These are phyloP conservation scores for Penicillium digitatum DNA, from an alignment of 2,329 filamentous ascomycete species.

Conservation along the genomic window DNA sequence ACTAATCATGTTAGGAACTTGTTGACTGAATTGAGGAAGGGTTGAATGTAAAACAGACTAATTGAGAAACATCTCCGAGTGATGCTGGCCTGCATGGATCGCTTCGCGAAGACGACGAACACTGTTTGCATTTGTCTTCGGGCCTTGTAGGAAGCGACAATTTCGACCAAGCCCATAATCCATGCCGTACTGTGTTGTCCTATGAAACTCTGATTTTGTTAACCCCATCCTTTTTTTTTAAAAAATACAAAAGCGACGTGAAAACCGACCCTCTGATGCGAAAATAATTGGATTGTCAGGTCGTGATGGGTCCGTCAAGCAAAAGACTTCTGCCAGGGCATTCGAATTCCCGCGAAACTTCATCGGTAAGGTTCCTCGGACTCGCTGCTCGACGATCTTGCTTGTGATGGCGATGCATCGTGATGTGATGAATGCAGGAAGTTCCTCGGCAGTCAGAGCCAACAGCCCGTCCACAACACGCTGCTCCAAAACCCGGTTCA, in stretches of 20 bases:
- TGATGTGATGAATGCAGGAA: conserved; percentile 68
- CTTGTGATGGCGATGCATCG: conserved; percentile 67
- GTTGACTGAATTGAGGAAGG: not conserved
- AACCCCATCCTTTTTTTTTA: not conserved
- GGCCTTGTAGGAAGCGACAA: conserved; percentile 74
- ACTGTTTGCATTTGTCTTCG: conserved; percentile 62
- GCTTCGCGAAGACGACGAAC: conserved; percentile 60
- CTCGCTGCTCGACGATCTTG: conserved; percentile 61
- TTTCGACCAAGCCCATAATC: conserved; percentile 70
- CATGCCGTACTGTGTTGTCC: conserved; percentile 71
- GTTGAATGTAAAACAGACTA: conserved; percentile 51
- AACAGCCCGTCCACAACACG: conserved; percentile 64
- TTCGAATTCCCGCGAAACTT: conserved; percentile 67
- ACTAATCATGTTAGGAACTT: conserved; percentile 30
- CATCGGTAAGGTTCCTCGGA: conserved; percentile 63
- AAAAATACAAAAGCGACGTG: rapidly evolving
- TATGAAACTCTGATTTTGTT: conserved; percentile 59
- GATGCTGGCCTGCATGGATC: conserved; percentile 60
- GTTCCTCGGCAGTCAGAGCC: conserved; percentile 60
- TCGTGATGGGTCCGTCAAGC: conserved; percentile 68
- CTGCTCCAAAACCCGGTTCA: conserved; percentile 57
- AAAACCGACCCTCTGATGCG: conserved; percentile 62
- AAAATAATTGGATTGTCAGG: conserved; percentile 74
- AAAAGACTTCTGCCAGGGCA: conserved; percentile 72
- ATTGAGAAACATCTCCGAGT: conserved; percentile 71